These are phyloP conservation scores for Lecanicillium sp. DNA, from an alignment of 2,329 filamentous ascomycete species.

Conservation along the genomic window DNA sequence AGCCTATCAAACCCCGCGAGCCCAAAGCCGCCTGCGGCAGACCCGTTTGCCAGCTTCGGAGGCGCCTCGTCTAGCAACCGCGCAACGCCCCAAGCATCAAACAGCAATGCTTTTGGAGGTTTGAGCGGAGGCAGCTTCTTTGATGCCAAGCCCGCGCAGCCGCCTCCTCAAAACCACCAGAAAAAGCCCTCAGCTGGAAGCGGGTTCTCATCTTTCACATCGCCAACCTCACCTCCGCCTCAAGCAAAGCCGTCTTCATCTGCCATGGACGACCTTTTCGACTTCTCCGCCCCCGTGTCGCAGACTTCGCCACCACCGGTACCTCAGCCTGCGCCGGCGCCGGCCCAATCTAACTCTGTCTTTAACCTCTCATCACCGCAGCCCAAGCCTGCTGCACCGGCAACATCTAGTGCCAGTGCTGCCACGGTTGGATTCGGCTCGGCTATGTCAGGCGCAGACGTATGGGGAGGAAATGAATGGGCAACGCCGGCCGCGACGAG, in stretches of 20 bases:
- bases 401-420: slow-evolving; percentile 19
- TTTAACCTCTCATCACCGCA: slow-evolving; percentile 68
- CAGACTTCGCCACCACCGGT: slow-evolving; percentile 36
- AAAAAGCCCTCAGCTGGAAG: slow-evolving; percentile 29
- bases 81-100: slow-evolving; percentile 25
- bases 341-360: slow-evolving; percentile 50
- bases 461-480: slow-evolving; percentile 89
- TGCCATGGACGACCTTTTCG: slow-evolving; percentile 73
- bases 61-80: slow-evolving; percentile 25
- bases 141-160: slow-evolving; percentile 53
- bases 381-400: slow-evolving; percentile 35
- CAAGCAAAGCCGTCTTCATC: slow-evolving; percentile 27
- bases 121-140: slow-evolving; percentile 77
- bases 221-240: too few relatives aligned
- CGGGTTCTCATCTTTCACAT: too few relatives aligned
- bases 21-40: slow-evolving; percentile 34
- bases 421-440: slow-evolving; percentile 23
- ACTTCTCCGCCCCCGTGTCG: slow-evolving; percentile 53
- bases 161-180: slow-evolving; percentile 34
- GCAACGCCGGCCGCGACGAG: slow-evolving; percentile 52
- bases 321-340: slow-evolving; percentile 28
- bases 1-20: slow-evolving; percentile 33
- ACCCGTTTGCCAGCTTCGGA: slow-evolving; percentile 57
- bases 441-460: slow-evolving; percentile 51
- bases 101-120: slow-evolving; percentile 37